These are phyloP conservation scores for Fomitopsis betulina DNA, from an alignment of 1,284 basidiomycete species.

Conservation along the genomic window DNA sequence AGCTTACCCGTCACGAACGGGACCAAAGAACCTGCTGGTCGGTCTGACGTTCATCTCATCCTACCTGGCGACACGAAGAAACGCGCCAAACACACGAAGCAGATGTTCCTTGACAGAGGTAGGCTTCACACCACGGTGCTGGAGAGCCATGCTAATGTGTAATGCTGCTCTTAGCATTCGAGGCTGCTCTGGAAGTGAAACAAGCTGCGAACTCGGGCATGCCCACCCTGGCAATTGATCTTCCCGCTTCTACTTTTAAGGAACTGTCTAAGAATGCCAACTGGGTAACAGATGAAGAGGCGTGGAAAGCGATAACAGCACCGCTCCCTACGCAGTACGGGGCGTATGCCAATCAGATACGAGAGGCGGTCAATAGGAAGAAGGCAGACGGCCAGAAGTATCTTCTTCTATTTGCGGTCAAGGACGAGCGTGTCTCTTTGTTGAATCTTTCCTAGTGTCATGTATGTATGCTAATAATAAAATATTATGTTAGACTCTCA, in stretches of 20 bases:
- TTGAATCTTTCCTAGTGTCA: constrained; percentile 36
- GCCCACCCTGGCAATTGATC: constrained; percentile 69
- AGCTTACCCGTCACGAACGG: constrained; percentile 23
- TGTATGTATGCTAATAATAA: constrained; percentile 2
- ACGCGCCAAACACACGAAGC: constrained; percentile 65
- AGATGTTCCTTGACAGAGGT: constrained; percentile 68
- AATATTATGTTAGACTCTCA: not conserved
- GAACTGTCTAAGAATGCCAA: constrained; percentile 46
- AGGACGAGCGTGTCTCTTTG: constrained; percentile 67
- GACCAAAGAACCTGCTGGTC: constrained; percentile 39
- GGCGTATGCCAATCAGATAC: constrained; percentile 58
- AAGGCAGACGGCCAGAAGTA: constrained; percentile 61
- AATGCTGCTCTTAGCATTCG: constrained; percentile 42
- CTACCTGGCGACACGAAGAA: constrained; percentile 69
- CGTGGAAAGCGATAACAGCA: constrained; percentile 56
- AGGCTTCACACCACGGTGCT: constrained; percentile 4
- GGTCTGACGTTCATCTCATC: constrained; percentile 57
- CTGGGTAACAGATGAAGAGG: constrained; percentile 74
- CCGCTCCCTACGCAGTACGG: constrained; percentile 52
- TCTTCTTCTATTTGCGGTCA: constrained; percentile 61
- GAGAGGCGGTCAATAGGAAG: constrained; percentile 56
- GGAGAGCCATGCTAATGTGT: not conserved
- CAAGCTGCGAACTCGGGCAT: constrained; percentile 47
- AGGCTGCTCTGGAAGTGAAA: constrained; percentile 52
- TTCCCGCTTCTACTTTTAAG: constrained; percentile 57